Conservation (phyloP, 2,329 filamentous ascomycete genomes). For the Helotiales sp. region DNA sequence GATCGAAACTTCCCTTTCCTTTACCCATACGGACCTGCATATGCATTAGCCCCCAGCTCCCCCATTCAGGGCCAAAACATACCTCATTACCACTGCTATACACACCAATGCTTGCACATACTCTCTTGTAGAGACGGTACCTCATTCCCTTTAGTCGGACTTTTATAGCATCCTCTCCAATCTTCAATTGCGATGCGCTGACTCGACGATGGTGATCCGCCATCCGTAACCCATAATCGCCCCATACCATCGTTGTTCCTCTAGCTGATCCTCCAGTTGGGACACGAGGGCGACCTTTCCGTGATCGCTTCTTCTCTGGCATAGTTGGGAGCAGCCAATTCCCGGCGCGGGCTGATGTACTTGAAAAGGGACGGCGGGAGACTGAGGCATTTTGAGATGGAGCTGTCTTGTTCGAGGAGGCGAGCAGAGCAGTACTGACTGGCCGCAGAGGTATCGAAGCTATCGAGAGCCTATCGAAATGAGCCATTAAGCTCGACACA, state of each 20-base stretch:
- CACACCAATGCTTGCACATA: conserved; percentile 91
- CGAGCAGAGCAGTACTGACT: conserved; percentile 30
- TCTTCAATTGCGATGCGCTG: conserved; percentile 82
- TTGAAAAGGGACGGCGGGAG: conserved; percentile 70
- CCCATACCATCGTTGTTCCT: conserved; percentile 95
- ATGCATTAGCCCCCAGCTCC: conserved; percentile 20
- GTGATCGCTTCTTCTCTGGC: conserved; percentile 84
- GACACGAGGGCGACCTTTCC: conserved; percentile 85
- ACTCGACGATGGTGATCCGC: conserved; percentile 91
- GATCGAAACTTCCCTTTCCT: conserved; percentile 96
- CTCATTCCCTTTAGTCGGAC: conserved; percentile 85
- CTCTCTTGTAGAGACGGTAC: conserved; percentile 89
- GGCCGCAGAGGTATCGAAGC: conserved; percentile 43
- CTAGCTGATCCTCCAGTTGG: conserved; percentile 88
- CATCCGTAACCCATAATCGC: conserved; percentile 94
- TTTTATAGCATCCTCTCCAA: conserved; percentile 93
- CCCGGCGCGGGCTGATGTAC: conserved; percentile 61
- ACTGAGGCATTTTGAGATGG: conserved; percentile 43
- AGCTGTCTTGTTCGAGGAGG: conserved; percentile 33
- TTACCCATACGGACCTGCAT: conserved; percentile 92
- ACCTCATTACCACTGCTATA: conserved; percentile 95
- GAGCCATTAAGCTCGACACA: conserved; percentile 39
- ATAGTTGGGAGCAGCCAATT: conserved; percentile 85
- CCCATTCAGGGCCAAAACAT: conserved; percentile 37
- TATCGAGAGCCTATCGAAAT: conserved; percentile 40